A percentile compares a stretch with the other conserved stretches of the same genome.
phyloP scores from a whole-genome alignment of 2,329 filamentous ascomycete species.

The Nigrospora oryzae region DNA sequence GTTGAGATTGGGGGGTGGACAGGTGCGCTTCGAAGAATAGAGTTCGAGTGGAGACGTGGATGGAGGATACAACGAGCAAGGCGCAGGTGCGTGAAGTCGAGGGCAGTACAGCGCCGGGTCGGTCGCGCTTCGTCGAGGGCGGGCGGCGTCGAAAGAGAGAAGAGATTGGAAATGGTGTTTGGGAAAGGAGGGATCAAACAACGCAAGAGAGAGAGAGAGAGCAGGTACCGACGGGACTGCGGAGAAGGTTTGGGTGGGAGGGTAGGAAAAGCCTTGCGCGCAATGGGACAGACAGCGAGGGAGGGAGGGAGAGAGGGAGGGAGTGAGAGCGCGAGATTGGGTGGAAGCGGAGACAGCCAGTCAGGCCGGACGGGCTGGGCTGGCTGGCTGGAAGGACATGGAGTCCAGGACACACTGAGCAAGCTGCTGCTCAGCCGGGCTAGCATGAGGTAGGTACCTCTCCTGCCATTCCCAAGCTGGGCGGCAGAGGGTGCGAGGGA shows the following conservation, averaged over 20 bases:
- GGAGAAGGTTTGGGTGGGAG: slow-evolving; percentile 2
- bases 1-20: slow-evolving; percentile 6
- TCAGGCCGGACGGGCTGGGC: too few relatives aligned
- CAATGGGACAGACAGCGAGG: neutral
- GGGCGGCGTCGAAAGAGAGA: neutral
- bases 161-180: neutral
- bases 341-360: slow-evolving; percentile 1
- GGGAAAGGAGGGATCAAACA: neutral
- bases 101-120: too few relatives aligned
- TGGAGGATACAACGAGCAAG: slow-evolving; percentile 2
- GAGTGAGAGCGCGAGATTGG: neutral
- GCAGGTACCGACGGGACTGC: neutral
- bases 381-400: too few relatives aligned
- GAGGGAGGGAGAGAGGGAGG: neutral
- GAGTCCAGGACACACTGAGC: too few relatives aligned
- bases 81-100: neutral
- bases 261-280: slow-evolving; percentile 2
- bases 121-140: too few relatives aligned
- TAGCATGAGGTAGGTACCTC: too few relatives aligned
- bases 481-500: neutral
- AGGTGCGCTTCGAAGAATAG: slow-evolving; percentile 7
- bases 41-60: slow-evolving; percentile 12
- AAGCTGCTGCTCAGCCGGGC: neutral
- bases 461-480: too few relatives aligned
- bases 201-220: neutral